phyloP scores from a whole-genome alignment of 202 grass and related monocot genomes.

The Zizania palustris region DNA sequence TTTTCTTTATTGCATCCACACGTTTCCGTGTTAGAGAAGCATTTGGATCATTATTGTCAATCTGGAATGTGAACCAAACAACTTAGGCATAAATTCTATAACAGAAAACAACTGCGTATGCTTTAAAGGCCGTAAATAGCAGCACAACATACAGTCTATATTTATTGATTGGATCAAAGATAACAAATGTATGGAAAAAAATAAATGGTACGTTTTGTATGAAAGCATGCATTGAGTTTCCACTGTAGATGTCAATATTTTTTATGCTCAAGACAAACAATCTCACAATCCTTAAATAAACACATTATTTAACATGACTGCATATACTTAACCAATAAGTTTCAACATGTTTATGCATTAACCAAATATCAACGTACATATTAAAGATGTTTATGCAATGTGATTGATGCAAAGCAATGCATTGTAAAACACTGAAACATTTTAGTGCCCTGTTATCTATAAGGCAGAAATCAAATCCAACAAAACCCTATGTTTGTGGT shows the following conservation, averaged over 20 bases:
- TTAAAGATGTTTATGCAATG: neutral
- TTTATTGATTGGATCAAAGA: neutral
- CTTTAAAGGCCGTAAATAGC: neutral
- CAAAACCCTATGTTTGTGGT: neutral
- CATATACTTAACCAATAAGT: neutral
- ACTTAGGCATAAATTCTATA: neutral
- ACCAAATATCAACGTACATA: neutral
- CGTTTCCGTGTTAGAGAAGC: conserved; percentile 59
- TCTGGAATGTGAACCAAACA: conserved; percentile 50
- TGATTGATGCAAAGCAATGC: neutral
- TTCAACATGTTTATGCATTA: neutral
- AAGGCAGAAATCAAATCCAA: neutral
- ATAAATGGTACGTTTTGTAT: neutral
- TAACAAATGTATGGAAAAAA: neutral
- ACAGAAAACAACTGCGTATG: neutral
- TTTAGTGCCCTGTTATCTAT: neutral
- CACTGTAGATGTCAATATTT: neutral
- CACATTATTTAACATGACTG: neutral
- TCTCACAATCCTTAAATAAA: neutral
- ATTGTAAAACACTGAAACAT: neutral
- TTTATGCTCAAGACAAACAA: neutral
- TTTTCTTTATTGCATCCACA: conserved; percentile 68
- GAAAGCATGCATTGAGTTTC: neutral
- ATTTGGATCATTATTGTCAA: conserved; percentile 77
- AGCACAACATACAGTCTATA: conserved; percentile 1